Evolutionary conservation across 306 rosid species (phyloP), one percentile per base, ranked within the genome.

Genomic region (Senna tora): DNA sequence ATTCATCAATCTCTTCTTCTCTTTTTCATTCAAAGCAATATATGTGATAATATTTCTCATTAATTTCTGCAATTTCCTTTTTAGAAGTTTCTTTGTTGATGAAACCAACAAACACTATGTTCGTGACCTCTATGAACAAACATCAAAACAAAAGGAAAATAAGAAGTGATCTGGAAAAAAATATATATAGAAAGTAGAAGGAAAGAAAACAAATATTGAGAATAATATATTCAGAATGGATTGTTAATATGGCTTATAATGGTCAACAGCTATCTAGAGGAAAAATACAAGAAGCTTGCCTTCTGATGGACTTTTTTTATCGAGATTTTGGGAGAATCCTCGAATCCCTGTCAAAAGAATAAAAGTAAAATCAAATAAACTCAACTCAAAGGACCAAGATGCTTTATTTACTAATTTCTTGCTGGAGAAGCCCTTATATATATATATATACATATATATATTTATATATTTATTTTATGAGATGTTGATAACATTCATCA

Each of bases 31-130:
- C 36, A 34, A 42, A 21, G 7, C 12, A 6, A 42, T 41, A 42
- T 12, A 41, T 38, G 15, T 39, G 50, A 38, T 22, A 17, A 19
- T 38, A 36, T 32, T 32, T 61, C 33, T 52, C 57, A 52, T 52
- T 53, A 53, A 7, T 17, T 50, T 50, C 25, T 6, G 12, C 16
- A 53, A 22, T 21, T 54, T 5, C 98, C 73, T 78, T 80, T 69
- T 7, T 36, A 9, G 92, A 77, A 70, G 92, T 86, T 43, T 84
- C 88, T 79, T 16, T 82, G 82, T 79, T 75, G 81, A 93, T 66
- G 81, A 22, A 46, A 69, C 87, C 73, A 63, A 93, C 97, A 73
- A 83, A 91, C 78, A 93, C 84, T 79, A 79, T 87, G 72, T 87
- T 96, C 45, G 22, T 79, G 65, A 60, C 72, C 78, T 75, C 96